Evolutionary conservation across 2,329 filamentous ascomycete genomes (phyloP).

Genomic region (Trichothecium sympodiale): DNA sequence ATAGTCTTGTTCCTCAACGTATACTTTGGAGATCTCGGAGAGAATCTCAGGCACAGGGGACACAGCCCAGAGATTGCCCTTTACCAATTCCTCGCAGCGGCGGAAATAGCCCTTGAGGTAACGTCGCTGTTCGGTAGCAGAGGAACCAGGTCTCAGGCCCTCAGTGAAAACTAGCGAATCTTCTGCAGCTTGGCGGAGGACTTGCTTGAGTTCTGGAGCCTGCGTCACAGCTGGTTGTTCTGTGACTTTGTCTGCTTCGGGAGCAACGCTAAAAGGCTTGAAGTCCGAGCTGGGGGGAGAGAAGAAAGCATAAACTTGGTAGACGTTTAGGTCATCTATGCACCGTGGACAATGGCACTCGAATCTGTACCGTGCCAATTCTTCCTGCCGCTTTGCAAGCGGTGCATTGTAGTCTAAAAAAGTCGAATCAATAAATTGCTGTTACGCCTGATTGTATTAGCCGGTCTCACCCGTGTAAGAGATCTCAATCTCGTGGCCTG

Average conservation of each 20-base stretch:
- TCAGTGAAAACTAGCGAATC: neutral
- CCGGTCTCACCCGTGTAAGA: slow-evolving; percentile 44
- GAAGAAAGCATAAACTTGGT: slow-evolving; percentile 36
- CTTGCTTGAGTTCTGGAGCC: slow-evolving; percentile 9
- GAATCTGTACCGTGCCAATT: slow-evolving; percentile 40
- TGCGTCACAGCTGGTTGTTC: slow-evolving; percentile 14
- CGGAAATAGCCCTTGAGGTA: slow-evolving; percentile 12
- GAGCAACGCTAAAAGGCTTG: slow-evolving; percentile 33
- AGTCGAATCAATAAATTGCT: neutral
- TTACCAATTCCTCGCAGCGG: slow-evolving; percentile 12
- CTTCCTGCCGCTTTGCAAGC: slow-evolving; percentile 26
- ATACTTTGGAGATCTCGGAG: slow-evolving; percentile 32
- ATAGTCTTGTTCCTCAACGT: slow-evolving; percentile 14
- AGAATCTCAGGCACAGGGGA: slow-evolving; percentile 36
- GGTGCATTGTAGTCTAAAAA: slow-evolving; percentile 38
- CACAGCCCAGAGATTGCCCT: slow-evolving; percentile 31
- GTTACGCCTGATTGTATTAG: neutral
- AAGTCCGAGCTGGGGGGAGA: slow-evolving; percentile 28
- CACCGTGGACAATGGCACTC: slow-evolving; percentile 40
- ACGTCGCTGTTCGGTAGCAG: slow-evolving; percentile 14
- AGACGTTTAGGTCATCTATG: slow-evolving; percentile 37
- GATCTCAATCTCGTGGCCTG: slow-evolving; percentile 47
- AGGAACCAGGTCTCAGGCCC: slow-evolving; percentile 2
- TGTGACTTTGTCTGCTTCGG: slow-evolving; percentile 21
- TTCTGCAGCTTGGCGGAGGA: slow-evolving; percentile 13